Percentiles rank a stretch among this genome's conserved stretches.
phyloP scores from a whole-genome alignment of 208 protist genomes.

The Zelonia costaricensis region DNA sequence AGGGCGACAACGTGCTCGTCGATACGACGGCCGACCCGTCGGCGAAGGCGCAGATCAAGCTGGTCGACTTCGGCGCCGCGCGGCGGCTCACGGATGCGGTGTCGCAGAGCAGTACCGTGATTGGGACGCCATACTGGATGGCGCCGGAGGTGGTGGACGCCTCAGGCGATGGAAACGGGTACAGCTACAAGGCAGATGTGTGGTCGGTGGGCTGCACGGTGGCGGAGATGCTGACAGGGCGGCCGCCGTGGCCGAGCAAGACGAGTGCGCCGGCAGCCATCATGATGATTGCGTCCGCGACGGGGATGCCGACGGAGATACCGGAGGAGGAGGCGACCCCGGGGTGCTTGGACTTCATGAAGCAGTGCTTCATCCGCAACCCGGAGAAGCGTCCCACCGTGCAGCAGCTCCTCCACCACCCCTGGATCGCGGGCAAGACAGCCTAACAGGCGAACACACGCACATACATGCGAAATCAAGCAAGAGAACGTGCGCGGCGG shows the following conservation, averaged over 20 bases:
- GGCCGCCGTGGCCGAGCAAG: constrained; percentile 86
- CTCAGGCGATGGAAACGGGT: constrained; percentile 43
- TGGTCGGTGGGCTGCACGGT: constrained; percentile 94
- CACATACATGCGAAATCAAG: too few species aligned
- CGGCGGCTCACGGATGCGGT: constrained; percentile 81
- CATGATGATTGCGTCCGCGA: constrained; percentile 87
- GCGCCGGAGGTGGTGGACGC: constrained; percentile 90
- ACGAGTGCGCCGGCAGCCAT: constrained; percentile 84
- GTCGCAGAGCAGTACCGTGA: constrained; percentile 86
- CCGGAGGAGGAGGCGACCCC: constrained; percentile 77
- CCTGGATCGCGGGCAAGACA: constrained; percentile 77
- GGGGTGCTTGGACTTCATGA: constrained; percentile 86
- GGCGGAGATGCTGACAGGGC: constrained; percentile 92
- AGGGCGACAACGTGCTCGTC: constrained; percentile 91
- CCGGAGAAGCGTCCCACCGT: constrained; percentile 82
- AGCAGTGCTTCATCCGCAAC: constrained; percentile 75
- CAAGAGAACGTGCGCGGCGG: too few species aligned
- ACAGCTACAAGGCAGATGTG: constrained; percentile 94
- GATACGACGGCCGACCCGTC: constrained; percentile 67
- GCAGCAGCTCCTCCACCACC: constrained; percentile 85
- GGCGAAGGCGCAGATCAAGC: constrained; percentile 80
- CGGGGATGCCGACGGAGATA: constrained; percentile 79
- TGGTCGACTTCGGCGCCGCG: constrained; percentile 91
- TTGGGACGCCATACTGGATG: constrained; percentile 95
- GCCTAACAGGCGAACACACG: too few species aligned